These are phyloP conservation scores for Linum usitatissimum DNA, from an alignment of 345 rosid genomes.

Conservation along the genomic window DNA sequence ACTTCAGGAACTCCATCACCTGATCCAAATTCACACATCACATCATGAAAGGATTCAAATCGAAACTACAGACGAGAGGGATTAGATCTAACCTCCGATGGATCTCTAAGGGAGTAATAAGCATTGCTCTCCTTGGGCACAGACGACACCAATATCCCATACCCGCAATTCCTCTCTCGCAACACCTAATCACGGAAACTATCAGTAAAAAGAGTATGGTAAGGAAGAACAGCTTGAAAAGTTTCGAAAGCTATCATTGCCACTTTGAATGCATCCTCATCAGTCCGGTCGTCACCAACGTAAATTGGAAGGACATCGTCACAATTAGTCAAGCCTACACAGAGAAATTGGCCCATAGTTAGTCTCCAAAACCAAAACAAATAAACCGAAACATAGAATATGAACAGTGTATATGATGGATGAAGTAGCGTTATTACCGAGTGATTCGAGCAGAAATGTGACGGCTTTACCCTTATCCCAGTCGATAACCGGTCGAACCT, in stretches of 20 bases:
- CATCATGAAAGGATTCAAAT: no score
- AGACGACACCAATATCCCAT: conserved; percentile 75
- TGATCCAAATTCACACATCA: conserved; percentile 12
- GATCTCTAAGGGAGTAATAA: conserved; percentile 68
- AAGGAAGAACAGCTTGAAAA: not conserved
- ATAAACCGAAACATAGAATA: not conserved
- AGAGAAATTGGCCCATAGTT: not conserved
- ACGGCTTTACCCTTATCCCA: conserved; percentile 99
- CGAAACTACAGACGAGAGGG: not conserved
- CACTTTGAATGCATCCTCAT: conserved; percentile 97
- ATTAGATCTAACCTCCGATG: conserved; percentile 54
- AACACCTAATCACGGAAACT: conserved; percentile 35
- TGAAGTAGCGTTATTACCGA: conserved; percentile 27
- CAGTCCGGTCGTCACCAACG: conserved; percentile 92
- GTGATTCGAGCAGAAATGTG: conserved; percentile 78
- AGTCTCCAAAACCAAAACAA: not conserved
- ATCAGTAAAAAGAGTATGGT: not conserved
- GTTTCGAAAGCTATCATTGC: not conserved
- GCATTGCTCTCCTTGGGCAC: conserved; percentile 76
- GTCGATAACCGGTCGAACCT: conserved; percentile 76
- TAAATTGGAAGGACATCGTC: conserved; percentile 90
- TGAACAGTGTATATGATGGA: not conserved
- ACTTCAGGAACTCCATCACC: conserved; percentile 87
- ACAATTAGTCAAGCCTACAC: conserved; percentile 48
- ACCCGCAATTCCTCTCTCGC: conserved; percentile 62